Evolutionary conservation across 208 protist genomes (phyloP).

Genomic region (Leishmania tropica): DNA sequence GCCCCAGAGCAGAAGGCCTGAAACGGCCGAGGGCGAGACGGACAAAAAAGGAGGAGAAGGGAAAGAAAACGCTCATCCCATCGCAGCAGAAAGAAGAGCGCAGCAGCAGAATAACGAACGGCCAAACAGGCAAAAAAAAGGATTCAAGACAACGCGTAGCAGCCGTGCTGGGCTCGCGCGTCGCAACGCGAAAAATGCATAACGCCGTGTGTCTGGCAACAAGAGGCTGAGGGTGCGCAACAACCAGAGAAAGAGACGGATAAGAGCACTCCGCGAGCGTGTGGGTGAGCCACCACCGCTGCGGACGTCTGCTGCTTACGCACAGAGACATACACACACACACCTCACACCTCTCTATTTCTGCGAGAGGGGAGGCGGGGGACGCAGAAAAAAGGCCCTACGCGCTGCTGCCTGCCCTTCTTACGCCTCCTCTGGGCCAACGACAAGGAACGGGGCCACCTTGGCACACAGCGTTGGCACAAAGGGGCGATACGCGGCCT

Average conservation of each 20-base stretch:
- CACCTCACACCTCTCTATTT: not conserved
- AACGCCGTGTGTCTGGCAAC: not conserved
- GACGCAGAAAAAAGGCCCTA: not conserved
- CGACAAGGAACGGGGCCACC: slow-evolving; percentile 75
- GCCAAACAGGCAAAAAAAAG: not conserved
- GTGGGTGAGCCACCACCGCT: not conserved
- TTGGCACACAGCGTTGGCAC: slow-evolving; percentile 54
- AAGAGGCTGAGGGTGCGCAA: not conserved
- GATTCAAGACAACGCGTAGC: not conserved
- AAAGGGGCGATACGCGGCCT: slow-evolving; percentile 54
- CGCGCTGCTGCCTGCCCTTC: not conserved
- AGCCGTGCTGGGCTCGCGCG: not conserved
- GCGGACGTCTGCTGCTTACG: not conserved
- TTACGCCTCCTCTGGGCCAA: slow-evolving; percentile 22
- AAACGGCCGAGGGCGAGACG: not conserved
- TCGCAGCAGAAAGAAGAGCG: not conserved
- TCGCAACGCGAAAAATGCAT: not conserved
- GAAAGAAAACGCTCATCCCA: not conserved
- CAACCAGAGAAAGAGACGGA: not conserved
- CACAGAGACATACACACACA: not conserved
- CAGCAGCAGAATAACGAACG: not conserved
- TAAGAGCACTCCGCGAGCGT: not conserved
- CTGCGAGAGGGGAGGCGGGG: not conserved
- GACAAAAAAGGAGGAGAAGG: not conserved
- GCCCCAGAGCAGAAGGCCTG: not conserved